These are phyloP conservation scores for Gyromitra esculenta DNA, from an alignment of 2,329 filamentous ascomycete species.

Conservation along the genomic window DNA sequence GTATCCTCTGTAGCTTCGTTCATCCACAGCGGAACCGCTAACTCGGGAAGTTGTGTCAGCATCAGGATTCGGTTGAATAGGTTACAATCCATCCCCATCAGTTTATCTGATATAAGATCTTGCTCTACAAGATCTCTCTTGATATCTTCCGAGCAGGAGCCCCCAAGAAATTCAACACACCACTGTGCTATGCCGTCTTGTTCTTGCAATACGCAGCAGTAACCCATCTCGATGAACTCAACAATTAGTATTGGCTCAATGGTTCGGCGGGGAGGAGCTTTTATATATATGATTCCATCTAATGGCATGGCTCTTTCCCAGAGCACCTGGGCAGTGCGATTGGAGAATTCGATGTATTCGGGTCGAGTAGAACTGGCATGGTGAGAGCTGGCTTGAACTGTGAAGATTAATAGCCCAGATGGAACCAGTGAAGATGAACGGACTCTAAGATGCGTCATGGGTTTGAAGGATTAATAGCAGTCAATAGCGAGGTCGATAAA, in stretches of 20 bases:
- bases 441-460: constrained; percentile 11
- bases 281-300: not conserved
- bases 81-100: not conserved
- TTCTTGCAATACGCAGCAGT: constrained; percentile 10
- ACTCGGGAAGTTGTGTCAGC: constrained; percentile 1
- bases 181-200: constrained; percentile 8
- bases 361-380: too few species aligned
- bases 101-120: constrained; percentile 1
- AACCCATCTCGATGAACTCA: constrained; percentile 13
- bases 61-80: constrained; percentile 4
- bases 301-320: not conserved
- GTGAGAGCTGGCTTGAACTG: not conserved
- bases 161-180: constrained; percentile 7
- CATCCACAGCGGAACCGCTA: not conserved
- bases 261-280: not conserved
- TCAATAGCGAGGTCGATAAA: too few species aligned
- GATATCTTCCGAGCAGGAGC: not conserved
- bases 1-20: not conserved
- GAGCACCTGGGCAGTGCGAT: not conserved
- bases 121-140: not conserved
- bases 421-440: not conserved
- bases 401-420: constrained; percentile 19
- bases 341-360: not conserved
- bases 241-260: not conserved
- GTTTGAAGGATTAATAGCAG: not conserved